phyloP scores from a whole-genome alignment of 192 early-diverging fungal species.

The Backusella sp. region DNA sequence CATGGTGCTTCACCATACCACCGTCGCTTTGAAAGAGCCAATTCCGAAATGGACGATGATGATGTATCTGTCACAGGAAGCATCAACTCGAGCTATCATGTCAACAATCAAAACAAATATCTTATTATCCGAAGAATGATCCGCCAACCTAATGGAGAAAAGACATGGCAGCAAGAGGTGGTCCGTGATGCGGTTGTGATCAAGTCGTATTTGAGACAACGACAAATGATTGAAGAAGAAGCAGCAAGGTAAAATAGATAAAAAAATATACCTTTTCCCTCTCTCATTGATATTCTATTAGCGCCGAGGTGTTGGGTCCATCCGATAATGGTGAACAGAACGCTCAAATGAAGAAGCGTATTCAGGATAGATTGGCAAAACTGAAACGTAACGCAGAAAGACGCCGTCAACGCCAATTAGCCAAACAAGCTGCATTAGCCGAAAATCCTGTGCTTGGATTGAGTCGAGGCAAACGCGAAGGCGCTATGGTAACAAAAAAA shows the following conservation, averaged over 20 bases:
- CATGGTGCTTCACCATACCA: constrained; percentile 16
- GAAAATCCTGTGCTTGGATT: constrained; percentile 44
- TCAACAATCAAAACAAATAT: constrained; percentile 54
- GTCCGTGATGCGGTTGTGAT: constrained; percentile 82
- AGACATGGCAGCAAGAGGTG: constrained; percentile 76
- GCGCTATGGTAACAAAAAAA: constrained; percentile 39
- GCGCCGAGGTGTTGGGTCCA: constrained; percentile 49
- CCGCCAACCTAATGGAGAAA: constrained; percentile 56
- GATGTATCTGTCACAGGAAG: constrained; percentile 53
- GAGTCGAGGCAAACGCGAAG: constrained; percentile 63
- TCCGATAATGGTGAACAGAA: constrained; percentile 60
- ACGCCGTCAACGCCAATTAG: constrained; percentile 49
- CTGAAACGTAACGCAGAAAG: constrained; percentile 66
- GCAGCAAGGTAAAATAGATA: constrained; percentile 30
- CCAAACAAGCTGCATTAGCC: constrained; percentile 42
- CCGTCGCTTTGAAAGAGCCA: constrained; percentile 21
- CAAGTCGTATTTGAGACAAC: constrained; percentile 87
- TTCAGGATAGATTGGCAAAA: constrained; percentile 59
- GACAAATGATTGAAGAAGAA: constrained; percentile 76
- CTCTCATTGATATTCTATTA: background rate
- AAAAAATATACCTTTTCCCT: background rate
- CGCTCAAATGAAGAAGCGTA: constrained; percentile 55
- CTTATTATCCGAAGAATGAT: constrained; percentile 62
- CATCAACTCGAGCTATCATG: constrained; percentile 52
- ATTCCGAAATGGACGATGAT: constrained; percentile 48